Percentiles rank a stretch among this genome's conserved stretches.
phyloP scores from a whole-genome alignment of 1,139 yeast species.

The Entelexis paramagnoliae region DNA sequence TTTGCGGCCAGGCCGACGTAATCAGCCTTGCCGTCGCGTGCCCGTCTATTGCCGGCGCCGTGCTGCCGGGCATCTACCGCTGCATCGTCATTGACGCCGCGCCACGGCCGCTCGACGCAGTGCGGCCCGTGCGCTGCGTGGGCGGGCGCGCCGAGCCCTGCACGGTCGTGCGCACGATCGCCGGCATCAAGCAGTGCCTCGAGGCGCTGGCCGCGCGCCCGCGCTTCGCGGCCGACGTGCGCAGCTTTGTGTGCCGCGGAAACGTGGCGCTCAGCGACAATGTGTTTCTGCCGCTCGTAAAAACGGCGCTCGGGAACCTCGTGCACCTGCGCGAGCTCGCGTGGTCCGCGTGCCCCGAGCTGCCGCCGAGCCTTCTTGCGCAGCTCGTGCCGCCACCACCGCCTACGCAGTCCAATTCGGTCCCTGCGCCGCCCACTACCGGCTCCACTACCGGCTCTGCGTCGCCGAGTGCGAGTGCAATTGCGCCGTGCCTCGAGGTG shows the following conservation, averaged over 20 bases:
- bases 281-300: constrained; percentile 11
- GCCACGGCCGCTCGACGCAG: constrained; percentile 16
- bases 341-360: constrained; percentile 26
- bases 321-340: constrained; percentile 14
- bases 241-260: constrained; percentile 20
- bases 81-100: constrained; percentile 23
- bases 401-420: too few species aligned
- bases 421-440: too few species aligned
- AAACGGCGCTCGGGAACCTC: constrained; percentile 18
- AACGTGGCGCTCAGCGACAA: constrained; percentile 22
- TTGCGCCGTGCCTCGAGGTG: background rate
- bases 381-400: constrained; percentile 10
- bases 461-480: too few species aligned
- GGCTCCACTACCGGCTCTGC: too few species aligned
- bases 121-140: constrained; percentile 3
- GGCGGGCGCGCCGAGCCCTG: background rate
- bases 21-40: constrained; percentile 21
- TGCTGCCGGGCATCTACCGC: constrained; percentile 18
- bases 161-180: constrained; percentile 22
- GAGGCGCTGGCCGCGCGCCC: constrained; percentile 16
- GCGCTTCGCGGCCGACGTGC: constrained; percentile 17
- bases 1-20: constrained; percentile 21
- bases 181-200: constrained; percentile 22
- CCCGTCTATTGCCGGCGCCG: constrained; percentile 13
- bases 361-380: constrained; percentile 20